Evolutionary conservation across 2,329 filamentous ascomycete species (phyloP).

Genomic region (Diaporthe caulivora): DNA sequence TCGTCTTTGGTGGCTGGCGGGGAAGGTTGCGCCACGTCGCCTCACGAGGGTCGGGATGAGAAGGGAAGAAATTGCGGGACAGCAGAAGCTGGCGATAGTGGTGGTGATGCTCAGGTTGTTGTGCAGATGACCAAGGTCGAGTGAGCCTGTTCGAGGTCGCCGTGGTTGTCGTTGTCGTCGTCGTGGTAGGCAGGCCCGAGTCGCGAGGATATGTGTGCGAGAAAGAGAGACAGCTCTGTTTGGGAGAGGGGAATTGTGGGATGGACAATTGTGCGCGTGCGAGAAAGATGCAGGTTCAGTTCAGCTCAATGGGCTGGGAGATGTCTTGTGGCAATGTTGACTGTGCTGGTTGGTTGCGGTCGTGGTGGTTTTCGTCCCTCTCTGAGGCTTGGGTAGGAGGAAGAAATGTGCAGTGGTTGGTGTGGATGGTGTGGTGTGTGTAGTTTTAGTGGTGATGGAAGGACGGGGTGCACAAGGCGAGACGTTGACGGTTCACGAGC

Average conservation of each 20-base stretch:
- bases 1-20: slow-evolving; percentile 25
- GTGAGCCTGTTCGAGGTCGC: slow-evolving; percentile 13
- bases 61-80: slow-evolving; percentile 2
- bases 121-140: background rate
- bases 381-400: slow-evolving; percentile 12
- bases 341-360: background rate
- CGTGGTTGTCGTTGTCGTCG: slow-evolving; percentile 8
- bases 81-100: slow-evolving; percentile 7
- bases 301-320: slow-evolving; percentile 1
- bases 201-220: background rate
- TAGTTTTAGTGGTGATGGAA: background rate
- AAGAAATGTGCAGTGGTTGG: slow-evolving; percentile 11
- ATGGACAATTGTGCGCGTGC: background rate
- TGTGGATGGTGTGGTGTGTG: background rate
- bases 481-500: slow-evolving; percentile 7
- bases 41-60: slow-evolving; percentile 3
- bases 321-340: background rate
- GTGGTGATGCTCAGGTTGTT: background rate
- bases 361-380: slow-evolving; percentile 16
- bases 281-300: background rate
- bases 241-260: background rate
- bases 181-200: background rate
- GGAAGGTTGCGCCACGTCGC: slow-evolving; percentile 33
- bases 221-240: slow-evolving; percentile 8
- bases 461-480: background rate